Base-by-base conservation (phyloP, 352 stramenopile genomes). In the Globisporangium nagaii region DNA sequence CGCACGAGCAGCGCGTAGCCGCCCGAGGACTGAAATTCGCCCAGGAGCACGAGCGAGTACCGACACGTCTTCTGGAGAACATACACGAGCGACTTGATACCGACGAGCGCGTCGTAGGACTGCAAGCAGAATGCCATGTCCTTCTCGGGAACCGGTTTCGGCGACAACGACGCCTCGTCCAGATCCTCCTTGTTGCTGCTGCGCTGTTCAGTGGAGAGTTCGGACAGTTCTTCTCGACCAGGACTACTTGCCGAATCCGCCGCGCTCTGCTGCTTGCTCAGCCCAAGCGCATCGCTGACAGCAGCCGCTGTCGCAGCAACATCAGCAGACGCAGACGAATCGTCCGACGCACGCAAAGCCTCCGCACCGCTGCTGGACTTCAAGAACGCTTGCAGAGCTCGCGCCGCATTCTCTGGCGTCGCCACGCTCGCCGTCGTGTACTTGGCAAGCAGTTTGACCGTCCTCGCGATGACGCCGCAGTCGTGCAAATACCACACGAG, bases 401-500 rank as follows among this genome's bases (percentile, higher is more conserved):
- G 37, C 1, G 59, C 55, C 15, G 67, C 79, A 34, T 68, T 79
- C 0, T 60, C 56, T 4, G 42, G 27, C 0, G 68, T 79, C 22
- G 65, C 76, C 7, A 32, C 49, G 22, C 49, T 71, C 11, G 79
- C 71, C 13, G 69, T 30, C 2, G 54, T 46, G 24, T 84, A 77
- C 13, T 56, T 67, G 0, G 58, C 46, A 47, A 93, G 79, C 25
- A 75, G 54, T 3, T 65, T 59, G 24, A 93, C 60, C 8, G 68
- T 75, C 36, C 70, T 73, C 6, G 65, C 60, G 24, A 93, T 54
- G 8, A 70, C 55, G 46, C 70, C 71, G 47, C 74, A 86, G 43
- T 90, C 82, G 42, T 89, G 69, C 17, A 93, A 58, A 44, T 93
- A 90, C 82, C 79, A 93, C 7, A 86, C 74, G 0, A 90, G 53